A percentile compares a stretch with the other conserved stretches of the same genome.
phyloP scores from a whole-genome alignment of 2,329 filamentous ascomycete species.

The Monosporascus sp. region DNA sequence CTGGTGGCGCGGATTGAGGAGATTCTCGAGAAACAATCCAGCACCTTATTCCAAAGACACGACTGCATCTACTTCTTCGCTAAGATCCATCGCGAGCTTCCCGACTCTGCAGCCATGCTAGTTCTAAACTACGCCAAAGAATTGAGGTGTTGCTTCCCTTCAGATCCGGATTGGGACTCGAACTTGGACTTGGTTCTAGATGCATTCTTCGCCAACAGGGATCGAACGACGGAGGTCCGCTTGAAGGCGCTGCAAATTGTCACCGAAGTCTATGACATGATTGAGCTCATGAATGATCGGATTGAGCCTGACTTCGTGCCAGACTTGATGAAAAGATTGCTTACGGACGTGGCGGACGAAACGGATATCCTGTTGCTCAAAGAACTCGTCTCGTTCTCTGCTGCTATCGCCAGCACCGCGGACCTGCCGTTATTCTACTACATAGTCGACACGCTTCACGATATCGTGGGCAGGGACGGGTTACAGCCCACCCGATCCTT shows the following conservation, averaged over 20 bases:
- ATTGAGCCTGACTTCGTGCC: slow-evolving; percentile 53
- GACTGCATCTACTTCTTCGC: slow-evolving; percentile 64
- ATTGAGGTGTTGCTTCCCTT: slow-evolving; percentile 66
- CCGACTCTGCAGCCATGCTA: slow-evolving; percentile 58
- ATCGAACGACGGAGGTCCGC: slow-evolving; percentile 57
- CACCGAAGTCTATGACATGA: slow-evolving; percentile 53
- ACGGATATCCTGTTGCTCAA: slow-evolving; percentile 60
- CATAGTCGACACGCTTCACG: slow-evolving; percentile 48
- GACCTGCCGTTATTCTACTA: slow-evolving; percentile 54
- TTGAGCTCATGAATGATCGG: slow-evolving; percentile 53
- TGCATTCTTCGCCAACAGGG: slow-evolving; percentile 58
- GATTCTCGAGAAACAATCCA: slow-evolving; percentile 39
- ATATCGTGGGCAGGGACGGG: slow-evolving; percentile 45
- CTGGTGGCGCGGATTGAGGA: slow-evolving; percentile 46
- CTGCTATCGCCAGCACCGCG: slow-evolving; percentile 57
- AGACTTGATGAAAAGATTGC: slow-evolving; percentile 55
- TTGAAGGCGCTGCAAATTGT: slow-evolving; percentile 57
- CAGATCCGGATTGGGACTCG: slow-evolving; percentile 61
- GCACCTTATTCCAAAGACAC: slow-evolving; percentile 55
- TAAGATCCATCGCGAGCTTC: slow-evolving; percentile 54
- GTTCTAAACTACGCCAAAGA: slow-evolving; percentile 65
- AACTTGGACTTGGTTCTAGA: slow-evolving; percentile 57
- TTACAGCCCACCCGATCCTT: slow-evolving; percentile 36
- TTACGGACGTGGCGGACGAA: slow-evolving; percentile 58
- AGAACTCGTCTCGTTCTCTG: slow-evolving; percentile 58